phyloP scores from a whole-genome alignment of 768 basidiomycete genomes.

The Suillus alpinus region DNA sequence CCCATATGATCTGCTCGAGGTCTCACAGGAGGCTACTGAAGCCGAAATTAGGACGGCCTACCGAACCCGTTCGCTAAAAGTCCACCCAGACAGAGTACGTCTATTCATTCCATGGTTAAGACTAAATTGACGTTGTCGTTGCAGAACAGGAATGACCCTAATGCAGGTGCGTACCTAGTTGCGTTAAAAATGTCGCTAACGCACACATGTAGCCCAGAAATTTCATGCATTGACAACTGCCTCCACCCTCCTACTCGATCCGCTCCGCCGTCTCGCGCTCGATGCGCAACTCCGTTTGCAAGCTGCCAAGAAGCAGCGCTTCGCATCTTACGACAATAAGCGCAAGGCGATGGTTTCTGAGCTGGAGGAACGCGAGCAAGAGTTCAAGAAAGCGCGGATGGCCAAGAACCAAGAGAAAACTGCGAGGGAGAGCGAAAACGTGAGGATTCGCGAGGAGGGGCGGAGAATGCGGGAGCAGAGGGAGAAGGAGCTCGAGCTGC shows the following conservation, averaged over 20 bases:
- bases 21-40: slow-evolving; percentile 66
- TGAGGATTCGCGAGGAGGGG: slow-evolving; percentile 75
- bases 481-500: slow-evolving; percentile 44
- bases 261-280: slow-evolving; percentile 70
- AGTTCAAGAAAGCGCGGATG: slow-evolving; percentile 66
- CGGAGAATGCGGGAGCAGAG: slow-evolving; percentile 64
- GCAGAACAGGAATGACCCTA: slow-evolving; percentile 77
- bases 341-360: slow-evolving; percentile 74
- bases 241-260: slow-evolving; percentile 79
- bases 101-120: slow-evolving; percentile 11
- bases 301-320: slow-evolving; percentile 67
- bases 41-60: slow-evolving; percentile 80
- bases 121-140: slow-evolving; percentile 13
- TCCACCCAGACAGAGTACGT: slow-evolving; percentile 82
- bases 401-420: slow-evolving; percentile 62
- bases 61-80: slow-evolving; percentile 75
- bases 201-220: slow-evolving; percentile 51
- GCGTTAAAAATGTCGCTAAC: not conserved
- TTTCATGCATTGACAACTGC: slow-evolving; percentile 85
- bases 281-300: slow-evolving; percentile 77
- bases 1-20: slow-evolving; percentile 69
- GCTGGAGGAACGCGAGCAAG: slow-evolving; percentile 74
- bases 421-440: slow-evolving; percentile 56
- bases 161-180: slow-evolving; percentile 53
- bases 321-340: slow-evolving; percentile 66